phyloP scores from a whole-genome alignment of 805 yeast genomes.

The Metschnikowia gelsemii region DNA sequence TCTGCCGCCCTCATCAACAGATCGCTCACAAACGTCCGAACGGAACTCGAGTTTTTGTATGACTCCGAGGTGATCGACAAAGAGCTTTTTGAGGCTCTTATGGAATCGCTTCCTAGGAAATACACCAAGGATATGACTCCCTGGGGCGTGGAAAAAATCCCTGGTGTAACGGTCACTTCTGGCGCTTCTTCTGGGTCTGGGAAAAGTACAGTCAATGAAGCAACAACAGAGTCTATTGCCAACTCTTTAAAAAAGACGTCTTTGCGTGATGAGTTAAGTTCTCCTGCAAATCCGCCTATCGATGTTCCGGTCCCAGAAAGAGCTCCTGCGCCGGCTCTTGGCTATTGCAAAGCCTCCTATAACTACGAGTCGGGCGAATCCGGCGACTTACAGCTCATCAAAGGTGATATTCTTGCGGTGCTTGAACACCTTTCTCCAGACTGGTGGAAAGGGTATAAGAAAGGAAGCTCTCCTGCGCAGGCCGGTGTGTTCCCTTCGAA shows the following conservation, averaged over 20 bases:
- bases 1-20: conserved; percentile 68
- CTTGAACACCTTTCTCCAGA: conserved; percentile 73
- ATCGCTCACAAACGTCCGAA: conserved; percentile 68
- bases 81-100: conserved; percentile 51
- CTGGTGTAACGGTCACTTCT: conserved; percentile 3
- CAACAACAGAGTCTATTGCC: conserved; percentile 2
- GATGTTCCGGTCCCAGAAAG: conserved; percentile 19
- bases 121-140: conserved; percentile 53
- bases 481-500: conserved; percentile 89
- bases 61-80: conserved; percentile 73
- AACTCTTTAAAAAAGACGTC: conserved; percentile 15
- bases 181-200: no score
- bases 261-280: conserved; percentile 17
- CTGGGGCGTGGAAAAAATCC: conserved; percentile 40
- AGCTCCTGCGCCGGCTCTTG: conserved; percentile 23
- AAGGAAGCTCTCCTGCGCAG: conserved; percentile 37
- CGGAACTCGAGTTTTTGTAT: conserved; percentile 75
- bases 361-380: conserved; percentile 72
- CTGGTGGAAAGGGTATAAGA: conserved; percentile 83
- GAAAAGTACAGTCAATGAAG: neutral
- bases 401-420: conserved; percentile 70
- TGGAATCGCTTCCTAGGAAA: conserved; percentile 53
- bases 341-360: conserved; percentile 64
- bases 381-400: conserved; percentile 64
- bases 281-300: conserved; percentile 21